A percentile compares a stretch with the other conserved stretches of the same genome.
Conservation (phyloP, 1,284 basidiomycete genomes). For the Earliella scabrosa region DNA sequence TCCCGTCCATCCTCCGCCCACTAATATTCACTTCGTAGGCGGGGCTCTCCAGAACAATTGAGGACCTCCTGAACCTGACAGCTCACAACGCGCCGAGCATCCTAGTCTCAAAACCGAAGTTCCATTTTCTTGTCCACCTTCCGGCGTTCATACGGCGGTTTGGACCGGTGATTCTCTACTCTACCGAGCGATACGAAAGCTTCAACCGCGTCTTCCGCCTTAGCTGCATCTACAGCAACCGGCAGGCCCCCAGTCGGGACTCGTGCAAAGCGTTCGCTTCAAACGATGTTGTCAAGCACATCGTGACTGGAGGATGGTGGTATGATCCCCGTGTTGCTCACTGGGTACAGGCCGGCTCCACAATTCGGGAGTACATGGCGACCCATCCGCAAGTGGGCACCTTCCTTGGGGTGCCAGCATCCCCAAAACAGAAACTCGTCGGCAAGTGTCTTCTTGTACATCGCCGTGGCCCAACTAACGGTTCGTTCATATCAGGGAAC, state of each 20-base stretch:
- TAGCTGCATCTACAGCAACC: constrained; percentile 23
- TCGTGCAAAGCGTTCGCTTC: constrained; percentile 14
- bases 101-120: constrained; percentile 18
- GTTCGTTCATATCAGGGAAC: no score
- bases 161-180: constrained; percentile 24
- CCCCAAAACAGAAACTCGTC: no score
- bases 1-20: no score
- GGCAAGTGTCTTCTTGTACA: no score
- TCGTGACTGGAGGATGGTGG: constrained; percentile 22
- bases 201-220: constrained; percentile 26
- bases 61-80: constrained; percentile 16
- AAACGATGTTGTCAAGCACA: constrained; percentile 15
- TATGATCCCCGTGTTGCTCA: neutral
- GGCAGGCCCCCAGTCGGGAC: constrained; percentile 24
- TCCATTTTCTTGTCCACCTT: constrained; percentile 24
- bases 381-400: no score
- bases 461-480: no score
- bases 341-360: no score
- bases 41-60: constrained; percentile 15
- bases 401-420: no score
- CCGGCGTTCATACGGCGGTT: constrained; percentile 16
- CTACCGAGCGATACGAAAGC: constrained; percentile 26
- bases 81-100: constrained; percentile 15
- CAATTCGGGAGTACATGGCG: no score
- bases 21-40: constrained; percentile 1